phyloP scores from a whole-genome alignment of 2,329 filamentous ascomycete genomes.

The Botrytis sinoallii region DNA sequence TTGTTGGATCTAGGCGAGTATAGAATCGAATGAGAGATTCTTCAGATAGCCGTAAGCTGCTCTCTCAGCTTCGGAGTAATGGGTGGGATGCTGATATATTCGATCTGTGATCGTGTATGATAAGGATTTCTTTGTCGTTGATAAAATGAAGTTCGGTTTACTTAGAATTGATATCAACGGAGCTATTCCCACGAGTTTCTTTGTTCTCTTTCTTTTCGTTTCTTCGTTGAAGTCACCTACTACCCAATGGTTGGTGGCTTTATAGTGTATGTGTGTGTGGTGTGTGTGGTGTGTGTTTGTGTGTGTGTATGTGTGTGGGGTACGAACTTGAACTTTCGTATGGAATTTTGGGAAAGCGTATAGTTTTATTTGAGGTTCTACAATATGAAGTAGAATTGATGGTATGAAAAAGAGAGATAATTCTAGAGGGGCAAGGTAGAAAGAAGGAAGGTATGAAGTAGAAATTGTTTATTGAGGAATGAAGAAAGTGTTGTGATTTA shows the following conservation, averaged over 20 bases:
- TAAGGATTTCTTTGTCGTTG: slow-evolving; percentile 6
- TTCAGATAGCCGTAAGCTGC: slow-evolving; percentile 26
- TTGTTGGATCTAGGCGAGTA: not conserved
- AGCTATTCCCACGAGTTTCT: slow-evolving; percentile 1
- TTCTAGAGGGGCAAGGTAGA: not conserved
- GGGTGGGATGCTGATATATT: not conserved
- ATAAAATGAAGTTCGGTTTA: not conserved
- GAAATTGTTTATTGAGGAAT: not conserved
- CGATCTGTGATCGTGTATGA: not conserved
- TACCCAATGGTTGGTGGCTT: not conserved
- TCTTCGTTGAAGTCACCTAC: not conserved
- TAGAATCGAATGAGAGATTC: slow-evolving; percentile 25
- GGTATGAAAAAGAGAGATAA: not conserved
- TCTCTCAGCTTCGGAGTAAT: slow-evolving; percentile 28
- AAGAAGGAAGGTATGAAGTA: slow-evolving; percentile 1
- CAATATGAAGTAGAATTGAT: not conserved
- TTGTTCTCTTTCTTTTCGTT: not conserved
- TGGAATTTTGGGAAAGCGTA: not conserved
- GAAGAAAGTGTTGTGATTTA: not conserved
- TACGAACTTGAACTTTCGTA: not conserved
- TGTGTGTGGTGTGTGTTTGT: not conserved
- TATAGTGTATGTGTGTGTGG: not conserved
- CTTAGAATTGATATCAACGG: not conserved
- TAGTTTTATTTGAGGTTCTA: not conserved
- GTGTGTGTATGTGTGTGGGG: not conserved